phyloP scores from a whole-genome alignment of 306 rosid genomes.

The Alnus rubra region DNA sequence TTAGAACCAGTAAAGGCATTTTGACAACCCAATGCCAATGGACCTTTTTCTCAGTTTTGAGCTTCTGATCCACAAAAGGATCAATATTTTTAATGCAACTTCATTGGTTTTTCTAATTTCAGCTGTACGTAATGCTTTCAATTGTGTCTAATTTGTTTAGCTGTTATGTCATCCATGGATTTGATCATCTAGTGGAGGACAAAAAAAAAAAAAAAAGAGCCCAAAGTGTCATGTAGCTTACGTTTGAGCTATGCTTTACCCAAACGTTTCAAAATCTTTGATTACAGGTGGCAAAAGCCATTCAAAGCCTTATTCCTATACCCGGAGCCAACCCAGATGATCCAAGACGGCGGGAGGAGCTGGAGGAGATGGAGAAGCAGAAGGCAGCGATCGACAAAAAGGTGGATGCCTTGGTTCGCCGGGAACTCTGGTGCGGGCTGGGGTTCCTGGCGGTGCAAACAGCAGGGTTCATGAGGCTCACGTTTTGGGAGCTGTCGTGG shows the following conservation, averaged over 20 bases:
- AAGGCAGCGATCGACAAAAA: constrained; percentile 48
- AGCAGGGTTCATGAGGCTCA: constrained; percentile 69
- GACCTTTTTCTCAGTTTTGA: not conserved
- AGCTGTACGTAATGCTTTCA: too few relatives aligned
- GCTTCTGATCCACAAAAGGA: not conserved
- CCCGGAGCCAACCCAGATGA: constrained; percentile 36
- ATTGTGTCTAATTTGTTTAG: too few relatives aligned
- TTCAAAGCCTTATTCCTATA: constrained; percentile 36
- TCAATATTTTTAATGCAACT: constrained; percentile 1
- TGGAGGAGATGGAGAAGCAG: constrained; percentile 57
- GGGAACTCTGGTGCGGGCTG: constrained; percentile 68
- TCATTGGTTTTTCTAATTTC: too few relatives aligned
- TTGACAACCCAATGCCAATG: not conserved
- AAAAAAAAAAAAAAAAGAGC: too few relatives aligned
- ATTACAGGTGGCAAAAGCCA: constrained; percentile 56
- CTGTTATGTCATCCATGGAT: too few relatives aligned
- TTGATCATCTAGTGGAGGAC: too few relatives aligned
- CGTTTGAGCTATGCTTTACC: constrained; percentile 43
- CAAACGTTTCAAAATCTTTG: constrained; percentile 44
- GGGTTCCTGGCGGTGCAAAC: constrained; percentile 58
- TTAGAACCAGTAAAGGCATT: not conserved
- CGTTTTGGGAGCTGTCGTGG: constrained; percentile 93
- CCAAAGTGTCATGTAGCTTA: not conserved
- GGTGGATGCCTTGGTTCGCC: constrained; percentile 55
- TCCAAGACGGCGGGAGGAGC: constrained; percentile 40